Conservation (phyloP, 1,284 basidiomycete genomes). For the Heterobasidion irregulare region DNA sequence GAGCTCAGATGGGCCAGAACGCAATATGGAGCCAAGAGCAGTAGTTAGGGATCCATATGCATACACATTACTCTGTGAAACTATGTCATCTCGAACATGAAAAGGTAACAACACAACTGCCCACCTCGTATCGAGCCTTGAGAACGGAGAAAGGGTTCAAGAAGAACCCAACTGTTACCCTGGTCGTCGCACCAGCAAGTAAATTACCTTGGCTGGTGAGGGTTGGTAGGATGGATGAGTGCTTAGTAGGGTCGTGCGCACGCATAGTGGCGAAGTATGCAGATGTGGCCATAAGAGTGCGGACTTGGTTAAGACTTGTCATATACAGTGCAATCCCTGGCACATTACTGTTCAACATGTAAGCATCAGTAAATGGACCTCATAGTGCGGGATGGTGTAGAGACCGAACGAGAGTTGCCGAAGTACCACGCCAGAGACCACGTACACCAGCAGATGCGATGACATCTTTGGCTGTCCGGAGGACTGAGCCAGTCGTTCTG, state of each 20-base stretch:
- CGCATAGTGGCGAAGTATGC: slow-evolving; percentile 47
- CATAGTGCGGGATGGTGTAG: not conserved
- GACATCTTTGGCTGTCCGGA: slow-evolving; percentile 50
- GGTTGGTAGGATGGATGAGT: slow-evolving; percentile 62
- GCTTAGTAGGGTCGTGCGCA: slow-evolving; percentile 13
- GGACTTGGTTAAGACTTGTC: slow-evolving; percentile 76
- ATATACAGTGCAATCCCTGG: slow-evolving; percentile 93
- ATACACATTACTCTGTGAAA: slow-evolving; percentile 69
- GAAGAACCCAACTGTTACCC: slow-evolving; percentile 81
- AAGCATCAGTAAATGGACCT: not conserved
- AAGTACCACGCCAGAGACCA: slow-evolving; percentile 85
- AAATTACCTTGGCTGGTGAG: slow-evolving; percentile 82
- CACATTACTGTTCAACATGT: slow-evolving; percentile 58
- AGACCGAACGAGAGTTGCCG: slow-evolving; percentile 71
- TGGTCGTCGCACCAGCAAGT: slow-evolving; percentile 79
- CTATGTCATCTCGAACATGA: not conserved
- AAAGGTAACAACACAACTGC: slow-evolving; percentile 15
- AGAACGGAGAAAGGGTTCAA: slow-evolving; percentile 92
- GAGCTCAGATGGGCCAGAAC: slow-evolving; percentile 73
- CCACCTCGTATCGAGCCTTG: slow-evolving; percentile 91
- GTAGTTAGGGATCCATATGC: slow-evolving; percentile 59
- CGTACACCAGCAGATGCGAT: slow-evolving; percentile 49
- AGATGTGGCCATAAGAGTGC: slow-evolving; percentile 61
- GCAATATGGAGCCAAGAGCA: slow-evolving; percentile 56
- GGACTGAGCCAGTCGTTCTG: slow-evolving; percentile 32